phyloP scores from a whole-genome alignment of 2,329 filamentous ascomycete genomes.

The Apiospora phragmitis region DNA sequence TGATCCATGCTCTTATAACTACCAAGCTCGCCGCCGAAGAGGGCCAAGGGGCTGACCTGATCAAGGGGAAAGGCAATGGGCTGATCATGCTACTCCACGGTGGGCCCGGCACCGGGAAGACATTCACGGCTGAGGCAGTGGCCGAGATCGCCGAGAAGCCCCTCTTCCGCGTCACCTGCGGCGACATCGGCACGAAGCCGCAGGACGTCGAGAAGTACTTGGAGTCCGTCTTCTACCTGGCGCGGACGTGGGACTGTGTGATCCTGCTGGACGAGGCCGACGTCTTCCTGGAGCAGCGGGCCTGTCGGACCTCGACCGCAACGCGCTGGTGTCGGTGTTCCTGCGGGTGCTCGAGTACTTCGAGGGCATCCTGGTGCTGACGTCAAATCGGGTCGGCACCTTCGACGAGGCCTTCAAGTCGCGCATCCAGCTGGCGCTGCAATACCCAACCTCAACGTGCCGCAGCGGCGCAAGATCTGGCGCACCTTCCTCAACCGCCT shows the following conservation, averaged over 20 bases:
- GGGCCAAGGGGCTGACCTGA: constrained; percentile 9
- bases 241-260: constrained; percentile 39
- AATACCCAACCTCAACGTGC: constrained; percentile 19
- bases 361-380: constrained; percentile 22
- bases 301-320: constrained; percentile 17
- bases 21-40: neutral
- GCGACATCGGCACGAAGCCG: constrained; percentile 30
- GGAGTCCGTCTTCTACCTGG: constrained; percentile 36
- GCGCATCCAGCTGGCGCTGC: constrained; percentile 22
- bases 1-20: constrained; percentile 45
- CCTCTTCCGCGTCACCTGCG: constrained; percentile 32
- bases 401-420: constrained; percentile 28
- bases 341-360: constrained; percentile 21
- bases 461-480: constrained; percentile 26
- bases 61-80: constrained; percentile 31
- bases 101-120: constrained; percentile 44
- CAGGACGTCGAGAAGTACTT: constrained; percentile 24
- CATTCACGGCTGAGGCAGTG: constrained; percentile 36
- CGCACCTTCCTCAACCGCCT: constrained; percentile 23
- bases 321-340: constrained; percentile 21
- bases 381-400: constrained; percentile 21
- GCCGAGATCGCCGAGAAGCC: constrained; percentile 34
- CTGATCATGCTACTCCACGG: constrained; percentile 46
- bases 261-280: constrained; percentile 33
- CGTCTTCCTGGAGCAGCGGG: constrained; percentile 35